phyloP scores from a whole-genome alignment of 2,329 filamentous ascomycete genomes.

The Aureobasidium sp. region DNA sequence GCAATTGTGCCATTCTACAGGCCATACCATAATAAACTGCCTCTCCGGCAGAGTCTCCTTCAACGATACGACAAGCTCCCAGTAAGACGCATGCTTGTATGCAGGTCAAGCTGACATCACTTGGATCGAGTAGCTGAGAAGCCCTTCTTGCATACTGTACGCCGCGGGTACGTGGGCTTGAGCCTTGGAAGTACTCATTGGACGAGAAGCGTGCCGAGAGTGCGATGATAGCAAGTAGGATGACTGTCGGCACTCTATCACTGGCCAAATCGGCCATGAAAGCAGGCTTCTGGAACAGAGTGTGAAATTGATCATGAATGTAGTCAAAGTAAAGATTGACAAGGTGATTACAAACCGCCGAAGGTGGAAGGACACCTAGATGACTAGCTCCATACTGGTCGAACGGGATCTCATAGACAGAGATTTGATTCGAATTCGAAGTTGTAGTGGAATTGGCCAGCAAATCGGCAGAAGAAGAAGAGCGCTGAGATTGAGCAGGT shows the following conservation, averaged over 20 bases:
- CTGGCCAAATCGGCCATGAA: neutral
- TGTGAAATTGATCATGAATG: neutral
- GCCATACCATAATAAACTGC: neutral
- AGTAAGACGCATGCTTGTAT: neutral
- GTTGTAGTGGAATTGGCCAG: neutral
- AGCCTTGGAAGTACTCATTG: neutral
- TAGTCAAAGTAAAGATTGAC: slow-evolving; percentile 1
- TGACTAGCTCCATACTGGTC: neutral
- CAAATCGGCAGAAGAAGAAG: neutral
- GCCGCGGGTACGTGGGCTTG: neutral
- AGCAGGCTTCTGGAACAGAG: neutral
- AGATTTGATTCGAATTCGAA: neutral
- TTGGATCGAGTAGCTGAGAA: neutral
- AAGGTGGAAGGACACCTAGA: neutral
- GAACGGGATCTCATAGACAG: neutral
- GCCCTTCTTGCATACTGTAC: neutral
- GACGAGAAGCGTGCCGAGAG: neutral
- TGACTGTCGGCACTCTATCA: neutral
- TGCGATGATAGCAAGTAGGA: neutral
- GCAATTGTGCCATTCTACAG: neutral
- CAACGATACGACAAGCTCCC: neutral
- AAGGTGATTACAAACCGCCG: neutral
- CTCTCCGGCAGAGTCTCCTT: neutral
- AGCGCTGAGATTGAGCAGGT: neutral
- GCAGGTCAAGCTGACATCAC: neutral